Evolutionary conservation across 441 rosid genomes (phyloP).

Genomic region (Gossypium laxum): DNA sequence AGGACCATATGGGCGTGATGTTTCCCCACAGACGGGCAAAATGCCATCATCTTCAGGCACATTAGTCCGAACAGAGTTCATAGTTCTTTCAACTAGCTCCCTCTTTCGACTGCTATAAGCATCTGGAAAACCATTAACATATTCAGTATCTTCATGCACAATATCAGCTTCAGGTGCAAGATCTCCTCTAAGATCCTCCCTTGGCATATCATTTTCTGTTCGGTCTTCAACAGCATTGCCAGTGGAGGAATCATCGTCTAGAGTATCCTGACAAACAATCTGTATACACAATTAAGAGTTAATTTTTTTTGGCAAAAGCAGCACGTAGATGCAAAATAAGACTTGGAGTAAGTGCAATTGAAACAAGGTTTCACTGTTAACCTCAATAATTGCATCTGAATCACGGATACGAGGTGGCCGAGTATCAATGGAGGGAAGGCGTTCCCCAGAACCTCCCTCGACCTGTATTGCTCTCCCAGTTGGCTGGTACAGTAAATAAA

Average conservation of each 20-base stretch:
- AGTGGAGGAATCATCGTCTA: constrained; percentile 44
- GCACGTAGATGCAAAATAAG: constrained; percentile 10
- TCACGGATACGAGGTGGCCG: constrained; percentile 85
- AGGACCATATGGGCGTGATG: constrained; percentile 24
- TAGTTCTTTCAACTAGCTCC: constrained; percentile 30
- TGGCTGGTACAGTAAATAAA: constrained; percentile 42
- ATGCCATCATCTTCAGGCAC: constrained; percentile 37
- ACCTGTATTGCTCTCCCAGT: constrained; percentile 96
- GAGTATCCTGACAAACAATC: constrained; percentile 70
- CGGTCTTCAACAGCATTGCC: constrained; percentile 33
- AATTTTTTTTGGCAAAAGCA: constrained; percentile 16
- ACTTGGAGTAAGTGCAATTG: constrained; percentile 11
- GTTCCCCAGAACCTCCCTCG: constrained; percentile 80
- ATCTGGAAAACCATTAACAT: constrained; percentile 29
- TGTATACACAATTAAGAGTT: constrained; percentile 35
- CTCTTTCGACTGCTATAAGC: constrained; percentile 34
- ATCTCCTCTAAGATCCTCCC: constrained; percentile 28
- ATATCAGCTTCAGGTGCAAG: constrained; percentile 30
- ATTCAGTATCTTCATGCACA: constrained; percentile 25
- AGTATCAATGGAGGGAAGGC: constrained; percentile 76
- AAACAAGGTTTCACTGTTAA: constrained; percentile 20
- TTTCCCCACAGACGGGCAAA: constrained; percentile 25
- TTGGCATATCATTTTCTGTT: constrained; percentile 28
- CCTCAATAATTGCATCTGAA: constrained; percentile 94
- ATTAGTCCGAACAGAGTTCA: constrained; percentile 31